Evolutionary conservation across 139 green algal species (phyloP).

Genomic region (Closterium sp.): DNA sequence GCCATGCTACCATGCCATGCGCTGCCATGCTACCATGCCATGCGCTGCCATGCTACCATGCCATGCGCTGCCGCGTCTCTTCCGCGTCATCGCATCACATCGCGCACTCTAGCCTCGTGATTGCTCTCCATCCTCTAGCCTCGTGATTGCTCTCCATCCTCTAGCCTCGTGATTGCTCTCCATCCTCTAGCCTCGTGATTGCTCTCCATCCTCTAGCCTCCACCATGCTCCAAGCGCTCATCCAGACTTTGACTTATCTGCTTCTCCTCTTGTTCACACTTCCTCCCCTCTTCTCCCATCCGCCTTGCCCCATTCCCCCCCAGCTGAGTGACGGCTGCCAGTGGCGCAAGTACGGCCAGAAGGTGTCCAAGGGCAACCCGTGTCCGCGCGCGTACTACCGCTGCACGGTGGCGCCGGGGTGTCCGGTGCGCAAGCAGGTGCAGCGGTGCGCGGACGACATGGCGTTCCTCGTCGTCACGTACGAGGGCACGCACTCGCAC

Average conservation of each 20-base stretch:
- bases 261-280: neutral
- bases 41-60: too few species aligned
- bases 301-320: neutral
- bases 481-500: constrained; percentile 55
- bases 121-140: too few species aligned
- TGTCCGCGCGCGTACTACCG: constrained; percentile 57
- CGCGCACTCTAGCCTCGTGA: too few species aligned
- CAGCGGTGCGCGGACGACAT: constrained; percentile 37
- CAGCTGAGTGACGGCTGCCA: constrained; percentile 51
- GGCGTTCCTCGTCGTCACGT: constrained; percentile 33
- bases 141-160: too few species aligned
- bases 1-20: too few species aligned
- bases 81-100: too few species aligned
- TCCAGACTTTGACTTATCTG: neutral
- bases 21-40: too few species aligned
- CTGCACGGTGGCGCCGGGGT: constrained; percentile 46
- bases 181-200: too few species aligned
- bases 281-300: neutral
- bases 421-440: constrained; percentile 52
- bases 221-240: too few species aligned
- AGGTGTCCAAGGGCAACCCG: constrained; percentile 54
- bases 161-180: too few species aligned
- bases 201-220: neutral
- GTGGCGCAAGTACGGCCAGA: constrained; percentile 62
- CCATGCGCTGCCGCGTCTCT: too few species aligned